A percentile compares a stretch with the other conserved stretches of the same genome.
Conservation (phyloP, 768 basidiomycete genomes). For the Tylopilus subfusipes region DNA sequence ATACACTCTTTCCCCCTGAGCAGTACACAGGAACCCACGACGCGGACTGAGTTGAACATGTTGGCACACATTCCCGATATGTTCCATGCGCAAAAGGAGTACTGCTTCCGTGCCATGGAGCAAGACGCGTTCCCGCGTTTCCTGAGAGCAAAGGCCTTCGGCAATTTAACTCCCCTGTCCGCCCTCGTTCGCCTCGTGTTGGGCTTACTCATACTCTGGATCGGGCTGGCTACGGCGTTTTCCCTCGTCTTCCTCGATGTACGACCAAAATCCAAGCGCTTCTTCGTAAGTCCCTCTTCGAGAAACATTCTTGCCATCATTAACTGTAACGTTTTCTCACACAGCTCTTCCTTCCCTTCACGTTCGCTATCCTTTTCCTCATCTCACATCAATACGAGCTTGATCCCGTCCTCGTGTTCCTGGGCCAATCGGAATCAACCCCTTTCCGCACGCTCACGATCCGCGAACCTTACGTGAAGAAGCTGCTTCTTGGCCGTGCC, state of each 20-base stretch:
- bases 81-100: conserved; percentile 97
- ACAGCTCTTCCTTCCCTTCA: conserved; percentile 93
- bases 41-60: conserved; percentile 60
- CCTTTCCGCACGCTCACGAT: conserved; percentile 93
- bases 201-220: conserved; percentile 87
- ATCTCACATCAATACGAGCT: conserved; percentile 97
- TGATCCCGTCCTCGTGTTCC: conserved; percentile 91
- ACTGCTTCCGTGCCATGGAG: conserved; percentile 94
- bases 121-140: conserved; percentile 94
- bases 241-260: conserved; percentile 92
- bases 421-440: conserved; percentile 93
- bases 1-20: conserved; percentile 88
- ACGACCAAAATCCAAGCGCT: conserved; percentile 84
- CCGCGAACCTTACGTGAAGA: conserved; percentile 91
- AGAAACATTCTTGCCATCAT: not conserved
- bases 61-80: conserved; percentile 94
- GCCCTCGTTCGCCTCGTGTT: conserved; percentile 81
- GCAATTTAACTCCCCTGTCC: conserved; percentile 90
- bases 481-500: conserved; percentile 83
- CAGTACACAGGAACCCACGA: conserved; percentile 66
- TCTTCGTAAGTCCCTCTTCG: conserved; percentile 72
- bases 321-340: conserved; percentile 3
- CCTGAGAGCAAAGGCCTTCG: conserved; percentile 95
- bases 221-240: conserved; percentile 89
- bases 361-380: conserved; percentile 84